phyloP scores from a whole-genome alignment of 2,329 filamentous ascomycete species.

The Neonectria neomacrospora region DNA sequence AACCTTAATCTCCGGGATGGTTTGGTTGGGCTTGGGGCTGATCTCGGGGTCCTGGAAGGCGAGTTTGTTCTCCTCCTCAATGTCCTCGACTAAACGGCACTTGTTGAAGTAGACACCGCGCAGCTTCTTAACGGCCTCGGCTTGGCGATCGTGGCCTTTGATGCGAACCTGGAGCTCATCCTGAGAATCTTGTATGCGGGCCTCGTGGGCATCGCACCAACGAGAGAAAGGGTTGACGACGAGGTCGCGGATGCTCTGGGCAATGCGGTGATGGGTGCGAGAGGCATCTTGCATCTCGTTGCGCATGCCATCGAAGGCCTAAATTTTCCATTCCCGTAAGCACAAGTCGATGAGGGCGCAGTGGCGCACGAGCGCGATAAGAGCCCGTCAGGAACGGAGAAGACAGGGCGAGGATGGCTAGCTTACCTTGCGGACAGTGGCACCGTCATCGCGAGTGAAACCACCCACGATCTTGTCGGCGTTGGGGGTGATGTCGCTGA shows the following conservation, averaged over 20 bases:
- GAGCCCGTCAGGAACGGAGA: background rate
- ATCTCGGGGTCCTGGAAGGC: conserved; percentile 89
- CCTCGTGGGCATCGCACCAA: conserved; percentile 96
- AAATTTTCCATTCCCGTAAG: conserved; percentile 33
- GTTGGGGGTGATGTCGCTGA: conserved; percentile 83
- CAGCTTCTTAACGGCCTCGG: conserved; percentile 89
- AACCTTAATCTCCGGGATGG: conserved; percentile 89
- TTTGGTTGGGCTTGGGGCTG: conserved; percentile 70
- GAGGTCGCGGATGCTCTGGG: conserved; percentile 93
- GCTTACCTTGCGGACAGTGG: conserved; percentile 89
- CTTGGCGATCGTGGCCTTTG: conserved; percentile 92
- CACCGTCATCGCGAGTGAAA: conserved; percentile 92
- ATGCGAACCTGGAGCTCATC: conserved; percentile 92
- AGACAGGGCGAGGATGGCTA: background rate
- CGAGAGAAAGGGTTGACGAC: conserved; percentile 93
- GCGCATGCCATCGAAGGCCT: conserved; percentile 95
- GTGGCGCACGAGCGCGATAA: conserved; percentile 5
- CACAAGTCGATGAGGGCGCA: conserved; percentile 10
- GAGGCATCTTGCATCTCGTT: conserved; percentile 92
- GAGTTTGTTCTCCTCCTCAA: conserved; percentile 98
- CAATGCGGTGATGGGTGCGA: conserved; percentile 93
- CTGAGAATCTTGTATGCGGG: conserved; percentile 90
- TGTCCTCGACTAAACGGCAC: conserved; percentile 92
- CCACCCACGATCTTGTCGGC: conserved; percentile 86
- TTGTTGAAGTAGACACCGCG: conserved; percentile 99